Percentiles rank a stretch among this genome's conserved stretches.
Conservation (phyloP, 2,329 filamentous ascomycete genomes). For the Penicillium expansum region DNA sequence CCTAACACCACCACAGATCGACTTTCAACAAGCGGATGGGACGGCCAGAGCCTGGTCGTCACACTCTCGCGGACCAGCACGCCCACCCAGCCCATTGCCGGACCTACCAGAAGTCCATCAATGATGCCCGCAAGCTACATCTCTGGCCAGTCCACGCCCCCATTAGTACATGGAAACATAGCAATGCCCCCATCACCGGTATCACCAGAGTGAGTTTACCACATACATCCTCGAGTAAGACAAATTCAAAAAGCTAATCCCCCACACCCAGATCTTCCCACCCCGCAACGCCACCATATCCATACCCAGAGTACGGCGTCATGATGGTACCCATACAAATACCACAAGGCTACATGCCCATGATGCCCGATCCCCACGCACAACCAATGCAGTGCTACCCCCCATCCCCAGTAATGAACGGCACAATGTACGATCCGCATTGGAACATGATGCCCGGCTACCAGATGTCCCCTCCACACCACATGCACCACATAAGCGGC, state of each 20-base stretch:
- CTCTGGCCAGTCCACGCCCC: conserved; percentile 35
- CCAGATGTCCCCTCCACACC: conserved; percentile 23
- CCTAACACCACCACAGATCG: conserved; percentile 34
- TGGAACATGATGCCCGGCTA: conserved; percentile 32
- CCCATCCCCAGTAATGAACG: conserved; percentile 30
- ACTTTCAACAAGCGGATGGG: conserved; percentile 44
- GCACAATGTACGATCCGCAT: conserved; percentile 25
- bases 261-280: conserved; percentile 19
- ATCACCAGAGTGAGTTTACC: conserved; percentile 35
- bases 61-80: conserved; percentile 42
- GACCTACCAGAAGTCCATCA: conserved; percentile 41
- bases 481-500: not conserved
- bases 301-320: conserved; percentile 27
- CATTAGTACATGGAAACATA: conserved; percentile 27
- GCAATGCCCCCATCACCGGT: conserved; percentile 36
- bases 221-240: not conserved
- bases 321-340: conserved; percentile 27
- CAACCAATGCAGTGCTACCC: conserved; percentile 24
- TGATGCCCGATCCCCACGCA: conserved; percentile 26
- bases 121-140: conserved; percentile 29
- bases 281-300: conserved; percentile 21
- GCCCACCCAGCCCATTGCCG: conserved; percentile 43
- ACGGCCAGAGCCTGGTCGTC: conserved; percentile 44
- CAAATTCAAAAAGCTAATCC: not conserved
- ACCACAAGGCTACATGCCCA: conserved; percentile 24